A percentile compares a stretch with the other conserved stretches of the same genome.
Evolutionary conservation across 176 grass and related monocot genomes (phyloP).

Genomic region (Musa troglodytarum): DNA sequence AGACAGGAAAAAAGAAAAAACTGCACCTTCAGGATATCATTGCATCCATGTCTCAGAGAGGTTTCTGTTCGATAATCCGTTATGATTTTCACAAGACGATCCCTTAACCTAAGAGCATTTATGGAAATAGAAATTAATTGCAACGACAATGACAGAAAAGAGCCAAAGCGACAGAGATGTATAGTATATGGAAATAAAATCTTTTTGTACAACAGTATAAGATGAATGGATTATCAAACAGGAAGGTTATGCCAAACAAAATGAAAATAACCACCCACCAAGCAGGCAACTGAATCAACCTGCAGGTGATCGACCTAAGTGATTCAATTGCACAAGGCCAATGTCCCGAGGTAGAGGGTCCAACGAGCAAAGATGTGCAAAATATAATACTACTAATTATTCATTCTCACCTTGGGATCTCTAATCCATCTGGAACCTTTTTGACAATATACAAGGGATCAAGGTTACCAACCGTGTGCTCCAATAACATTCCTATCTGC

Average conservation of each 20-base stretch:
- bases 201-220: background rate
- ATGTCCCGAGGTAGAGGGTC: too few species aligned
- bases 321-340: too few species aligned
- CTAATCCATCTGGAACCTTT: conserved; percentile 92
- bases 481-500: conserved; percentile 94
- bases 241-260: background rate
- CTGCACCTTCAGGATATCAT: conserved; percentile 84
- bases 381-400: background rate
- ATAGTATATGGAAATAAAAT: background rate
- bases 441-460: conserved; percentile 93
- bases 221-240: background rate
- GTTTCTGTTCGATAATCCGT: conserved; percentile 97
- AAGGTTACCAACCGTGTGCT: conserved; percentile 96
- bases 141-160: conserved; percentile 6
- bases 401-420: conserved; percentile 71
- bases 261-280: background rate
- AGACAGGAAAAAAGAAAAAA: background rate
- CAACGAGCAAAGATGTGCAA: too few species aligned
- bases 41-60: conserved; percentile 86
- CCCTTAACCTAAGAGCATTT: conserved; percentile 59
- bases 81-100: conserved; percentile 92
- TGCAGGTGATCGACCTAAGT: too few species aligned
- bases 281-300: background rate
- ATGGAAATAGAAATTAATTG: background rate
- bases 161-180: background rate